Percentiles rank a stretch among this genome's conserved stretches.
phyloP scores from a whole-genome alignment of 78 protist species.

The slime mould (Dictyostelium discoideum) region dicty_2.7 NC_007089.4:5122501-5123000 shows the following conservation, averaged over 20 bases:
- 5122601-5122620: neutral
- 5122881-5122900: neutral
- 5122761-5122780: neutral
- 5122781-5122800: no score
- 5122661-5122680: neutral
- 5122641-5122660: neutral
- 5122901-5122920: neutral
- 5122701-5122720: neutral
- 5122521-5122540: neutral
- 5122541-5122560: neutral
- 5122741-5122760: neutral
- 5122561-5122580: no score
- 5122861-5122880: neutral
- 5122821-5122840: neutral
- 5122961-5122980: neutral
- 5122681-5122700: neutral
- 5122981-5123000: neutral
- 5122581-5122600: neutral
- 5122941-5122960: neutral
- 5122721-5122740: neutral
- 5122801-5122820: no score
- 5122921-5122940: neutral
- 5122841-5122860: neutral
- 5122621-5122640: neutral
- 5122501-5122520: neutral